phyloP scores from a whole-genome alignment of 495 filamentous ascomycete species.

The Friedmanniomyces simplex region DNA sequence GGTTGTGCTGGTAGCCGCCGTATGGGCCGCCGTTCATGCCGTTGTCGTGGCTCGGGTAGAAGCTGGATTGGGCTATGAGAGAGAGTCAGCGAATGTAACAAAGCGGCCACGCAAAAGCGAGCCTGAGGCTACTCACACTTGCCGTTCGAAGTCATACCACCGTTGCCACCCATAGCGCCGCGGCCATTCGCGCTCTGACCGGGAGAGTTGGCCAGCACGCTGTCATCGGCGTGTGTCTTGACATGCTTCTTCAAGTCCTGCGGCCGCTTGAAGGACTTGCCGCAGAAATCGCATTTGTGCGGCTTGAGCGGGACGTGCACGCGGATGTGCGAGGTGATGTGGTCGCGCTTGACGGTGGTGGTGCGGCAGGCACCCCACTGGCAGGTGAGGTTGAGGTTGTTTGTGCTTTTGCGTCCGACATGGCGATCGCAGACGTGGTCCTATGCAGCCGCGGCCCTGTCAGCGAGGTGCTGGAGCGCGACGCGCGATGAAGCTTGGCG shows the following conservation, averaged over 20 bases:
- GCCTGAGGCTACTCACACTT: slow-evolving; percentile 44
- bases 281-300: slow-evolving; percentile 96
- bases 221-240: slow-evolving; percentile 99
- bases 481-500: neutral
- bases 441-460: slow-evolving; percentile 39
- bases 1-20: slow-evolving; percentile 11
- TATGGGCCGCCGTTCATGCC: slow-evolving; percentile 20
- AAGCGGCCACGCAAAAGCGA: slow-evolving; percentile 4
- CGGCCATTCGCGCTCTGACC: slow-evolving; percentile 46
- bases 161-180: slow-evolving; percentile 37
- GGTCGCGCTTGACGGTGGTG: slow-evolving; percentile 96
- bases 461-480: neutral
- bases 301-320: slow-evolving; percentile 97
- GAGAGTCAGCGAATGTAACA: slow-evolving; percentile 9
- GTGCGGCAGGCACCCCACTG: slow-evolving; percentile 95
- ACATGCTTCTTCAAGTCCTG: slow-evolving; percentile 99
- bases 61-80: slow-evolving; percentile 20
- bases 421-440: slow-evolving; percentile 98
- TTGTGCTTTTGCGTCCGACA: slow-evolving; percentile 96
- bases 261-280: slow-evolving; percentile 97
- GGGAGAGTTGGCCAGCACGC: slow-evolving; percentile 70
- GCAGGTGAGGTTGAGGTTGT: slow-evolving; percentile 95
- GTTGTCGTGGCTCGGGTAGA: slow-evolving; percentile 25
- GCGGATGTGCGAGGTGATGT: slow-evolving; percentile 98
- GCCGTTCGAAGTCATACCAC: slow-evolving; percentile 39